These are phyloP conservation scores for Diplodia corticola DNA, from an alignment of 2,329 filamentous ascomycete species.

Conservation along the genomic window DNA sequence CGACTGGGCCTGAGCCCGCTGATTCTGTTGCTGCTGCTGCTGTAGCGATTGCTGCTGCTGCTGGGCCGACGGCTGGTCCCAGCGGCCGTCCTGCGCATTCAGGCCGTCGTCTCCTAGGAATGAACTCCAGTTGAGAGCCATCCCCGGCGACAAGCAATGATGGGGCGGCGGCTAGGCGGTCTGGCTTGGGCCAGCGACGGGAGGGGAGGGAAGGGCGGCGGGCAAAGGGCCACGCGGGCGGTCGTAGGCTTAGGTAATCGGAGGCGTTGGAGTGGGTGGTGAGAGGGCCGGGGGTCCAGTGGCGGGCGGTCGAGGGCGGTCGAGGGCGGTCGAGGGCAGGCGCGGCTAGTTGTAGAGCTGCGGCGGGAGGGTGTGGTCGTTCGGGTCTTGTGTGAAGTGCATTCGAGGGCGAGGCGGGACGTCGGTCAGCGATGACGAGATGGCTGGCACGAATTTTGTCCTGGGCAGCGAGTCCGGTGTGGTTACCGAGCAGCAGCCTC, in stretches of 20 bases:
- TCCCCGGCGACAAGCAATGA: constrained; percentile 29
- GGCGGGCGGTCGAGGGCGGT: background rate
- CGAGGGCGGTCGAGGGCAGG: too few relatives aligned
- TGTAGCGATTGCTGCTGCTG: background rate
- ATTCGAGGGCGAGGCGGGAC: constrained; percentile 14
- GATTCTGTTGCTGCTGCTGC: background rate
- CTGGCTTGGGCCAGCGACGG: background rate
- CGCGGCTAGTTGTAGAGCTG: constrained; percentile 21
- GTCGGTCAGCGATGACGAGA: constrained; percentile 21
- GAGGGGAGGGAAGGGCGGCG: background rate
- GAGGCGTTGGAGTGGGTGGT: background rate
- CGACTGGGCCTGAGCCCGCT: background rate
- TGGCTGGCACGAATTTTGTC: constrained; percentile 22
- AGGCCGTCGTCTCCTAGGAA: constrained; percentile 40
- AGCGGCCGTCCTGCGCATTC: constrained; percentile 41
- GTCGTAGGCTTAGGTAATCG: constrained; percentile 23
- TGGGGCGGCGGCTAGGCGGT: constrained; percentile 4
- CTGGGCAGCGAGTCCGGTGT: constrained; percentile 12
- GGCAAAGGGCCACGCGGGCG: constrained; percentile 18
- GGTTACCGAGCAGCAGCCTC: constrained; percentile 19
- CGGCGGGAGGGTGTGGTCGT: constrained; percentile 16
- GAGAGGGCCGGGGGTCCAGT: constrained; percentile 10
- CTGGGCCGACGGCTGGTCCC: constrained; percentile 26
- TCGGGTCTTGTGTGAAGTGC: constrained; percentile 20
- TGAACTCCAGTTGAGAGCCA: constrained; percentile 43